Base-by-base conservation (phyloP, 345 rosid genomes). In the Stellera chamaejasme region DNA sequence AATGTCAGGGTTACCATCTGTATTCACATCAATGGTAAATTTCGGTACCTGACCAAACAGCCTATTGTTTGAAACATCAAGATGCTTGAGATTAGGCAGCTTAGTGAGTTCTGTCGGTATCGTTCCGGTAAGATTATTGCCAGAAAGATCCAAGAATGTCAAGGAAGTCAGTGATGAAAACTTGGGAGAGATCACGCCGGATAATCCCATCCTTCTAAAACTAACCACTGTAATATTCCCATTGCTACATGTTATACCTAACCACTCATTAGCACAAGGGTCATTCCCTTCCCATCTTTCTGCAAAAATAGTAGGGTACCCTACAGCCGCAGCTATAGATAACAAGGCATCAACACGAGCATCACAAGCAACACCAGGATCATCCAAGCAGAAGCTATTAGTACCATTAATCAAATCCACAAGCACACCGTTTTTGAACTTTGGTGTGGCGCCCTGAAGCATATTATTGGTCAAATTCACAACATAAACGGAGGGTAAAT, bases 31-130 rank as follows among this genome's bases (percentile, higher is more conserved):
- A 63, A 81, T 85, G 62, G 54, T 54, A 44, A 93, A 93, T 25
- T 15, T 19, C 1, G 96, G 97, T 12, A 75, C 43, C 5, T 43
- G 27, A 46, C 98, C 97, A 9, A 54, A 63, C 5, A 88, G 63
- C 41, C 59, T 26, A 43, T 88, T 88, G 69, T 82, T 69, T 2
- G 91, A 77, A 50, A 92, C 82, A 59, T 92, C 90, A 14, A 92
- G 45, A 10, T n/a, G 44, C 11, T 46, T 60, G 62, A 92, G 88
- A 58, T 64, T 71, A 36, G 79, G 53, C 78, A 92, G 65, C 2
- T 45, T 62, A 0, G 81, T 64, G 28, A 92, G 97, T 65, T 77
- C 79, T 1, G 41, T 42, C 0, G 98, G 97, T 56, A 92, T 84
- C 2, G 73, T 53, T 51, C 96, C 94, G 0, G 60, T 67, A 54